Percentiles rank a stretch among this genome's conserved stretches.
phyloP scores from a whole-genome alignment of 768 basidiomycete genomes.

The Phlebiopsis flavidoalba region DNA sequence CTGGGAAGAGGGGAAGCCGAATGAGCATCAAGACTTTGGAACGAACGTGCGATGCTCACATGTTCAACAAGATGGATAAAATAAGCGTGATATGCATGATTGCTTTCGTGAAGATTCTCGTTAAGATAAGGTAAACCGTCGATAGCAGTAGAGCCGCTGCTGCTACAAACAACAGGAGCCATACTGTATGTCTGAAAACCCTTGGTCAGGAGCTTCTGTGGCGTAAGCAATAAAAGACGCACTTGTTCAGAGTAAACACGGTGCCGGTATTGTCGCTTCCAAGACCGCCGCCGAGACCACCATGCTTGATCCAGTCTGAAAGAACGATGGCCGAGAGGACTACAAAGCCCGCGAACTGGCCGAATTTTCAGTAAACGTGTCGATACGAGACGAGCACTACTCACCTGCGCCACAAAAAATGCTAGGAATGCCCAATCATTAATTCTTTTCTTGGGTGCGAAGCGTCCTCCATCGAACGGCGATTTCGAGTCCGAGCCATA shows the following conservation, averaged over 20 bases:
- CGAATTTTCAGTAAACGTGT: background rate
- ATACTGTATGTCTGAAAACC: constrained; percentile 60
- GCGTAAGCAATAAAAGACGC: constrained; percentile 17
- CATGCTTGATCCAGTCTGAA: constrained; percentile 52
- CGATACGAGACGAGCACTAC: background rate
- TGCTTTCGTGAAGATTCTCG: constrained; percentile 63
- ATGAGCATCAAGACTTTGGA: background rate
- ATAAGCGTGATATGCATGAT: constrained; percentile 78
- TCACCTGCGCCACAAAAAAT: constrained; percentile 67
- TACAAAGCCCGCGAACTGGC: constrained; percentile 61
- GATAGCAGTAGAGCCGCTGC: constrained; percentile 66
- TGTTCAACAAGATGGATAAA: constrained; percentile 55
- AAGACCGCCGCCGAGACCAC: constrained; percentile 70
- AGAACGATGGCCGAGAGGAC: constrained; percentile 64
- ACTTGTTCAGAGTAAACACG: constrained; percentile 63
- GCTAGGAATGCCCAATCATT: constrained; percentile 72
- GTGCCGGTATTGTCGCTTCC: constrained; percentile 48
- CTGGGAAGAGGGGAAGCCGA: constrained; percentile 29
- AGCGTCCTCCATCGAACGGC: constrained; percentile 57
- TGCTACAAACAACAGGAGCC: constrained; percentile 70
- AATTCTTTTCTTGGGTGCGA: constrained; percentile 61
- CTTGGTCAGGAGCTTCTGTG: background rate
- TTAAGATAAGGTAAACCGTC: constrained; percentile 59
- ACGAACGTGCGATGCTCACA: constrained; percentile 35
- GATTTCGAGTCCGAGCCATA: constrained; percentile 30